phyloP scores from a whole-genome alignment of 176 grass and related monocot species.

The Avena atlantica region DNA sequence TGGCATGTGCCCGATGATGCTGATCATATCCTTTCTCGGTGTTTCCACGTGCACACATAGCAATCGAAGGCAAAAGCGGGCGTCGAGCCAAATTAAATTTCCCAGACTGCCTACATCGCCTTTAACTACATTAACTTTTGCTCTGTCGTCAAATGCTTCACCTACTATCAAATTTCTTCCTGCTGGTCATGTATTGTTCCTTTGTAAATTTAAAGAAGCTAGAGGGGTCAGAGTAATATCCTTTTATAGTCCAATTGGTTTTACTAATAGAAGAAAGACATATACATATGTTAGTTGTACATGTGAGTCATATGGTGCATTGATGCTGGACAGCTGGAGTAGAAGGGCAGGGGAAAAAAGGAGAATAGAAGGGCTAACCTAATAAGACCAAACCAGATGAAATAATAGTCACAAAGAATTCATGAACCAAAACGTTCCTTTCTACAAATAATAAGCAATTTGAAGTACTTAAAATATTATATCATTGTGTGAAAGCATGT shows the following conservation, averaged over 20 bases:
- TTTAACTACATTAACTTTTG: background rate
- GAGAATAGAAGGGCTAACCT: background rate
- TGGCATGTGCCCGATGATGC: too few relatives aligned
- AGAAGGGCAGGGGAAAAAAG: background rate
- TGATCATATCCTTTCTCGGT: too few relatives aligned
- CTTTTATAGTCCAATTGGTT: background rate
- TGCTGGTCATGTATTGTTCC: background rate
- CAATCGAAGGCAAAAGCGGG: too few relatives aligned
- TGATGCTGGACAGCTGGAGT: conserved; percentile 15
- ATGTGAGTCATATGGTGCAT: background rate
- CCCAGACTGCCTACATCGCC: background rate
- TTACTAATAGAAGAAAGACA: background rate
- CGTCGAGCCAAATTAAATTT: background rate
- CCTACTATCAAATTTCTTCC: background rate
- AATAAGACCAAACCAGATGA: background rate
- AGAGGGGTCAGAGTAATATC: background rate
- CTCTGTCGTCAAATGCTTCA: background rate
- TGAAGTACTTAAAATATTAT: background rate
- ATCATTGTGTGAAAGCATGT: conserved; percentile 42
- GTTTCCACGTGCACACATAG: too few relatives aligned
- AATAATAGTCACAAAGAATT: conserved; percentile 22
- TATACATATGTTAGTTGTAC: background rate
- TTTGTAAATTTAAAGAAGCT: background rate
- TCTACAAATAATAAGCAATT: background rate
- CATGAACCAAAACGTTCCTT: background rate